Evolutionary conservation across 768 basidiomycete species (phyloP).

Genomic region (Mycena kentingensis): DNA sequence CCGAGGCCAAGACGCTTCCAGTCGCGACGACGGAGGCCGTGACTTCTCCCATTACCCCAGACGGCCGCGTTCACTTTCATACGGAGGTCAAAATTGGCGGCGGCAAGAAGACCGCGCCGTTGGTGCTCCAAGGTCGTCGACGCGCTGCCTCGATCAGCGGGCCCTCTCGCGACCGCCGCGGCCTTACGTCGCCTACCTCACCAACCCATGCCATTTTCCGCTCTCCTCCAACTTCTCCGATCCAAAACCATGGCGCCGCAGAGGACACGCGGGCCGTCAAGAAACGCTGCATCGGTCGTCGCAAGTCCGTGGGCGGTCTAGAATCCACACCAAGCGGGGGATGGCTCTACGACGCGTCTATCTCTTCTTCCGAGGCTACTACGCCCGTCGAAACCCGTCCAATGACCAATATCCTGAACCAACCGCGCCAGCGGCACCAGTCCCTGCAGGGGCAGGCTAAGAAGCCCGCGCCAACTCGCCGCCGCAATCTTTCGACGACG

Average conservation of each 20-base stretch:
- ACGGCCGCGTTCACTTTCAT: conserved; percentile 31
- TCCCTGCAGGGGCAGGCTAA: conserved; percentile 14
- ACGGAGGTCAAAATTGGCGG: conserved; percentile 23
- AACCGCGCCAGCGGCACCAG: conserved; percentile 17
- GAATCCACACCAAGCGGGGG: conserved; percentile 26
- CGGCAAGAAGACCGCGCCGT: conserved; percentile 22
- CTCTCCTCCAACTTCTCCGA: conserved; percentile 8
- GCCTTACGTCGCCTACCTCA: not conserved
- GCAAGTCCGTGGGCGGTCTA: conserved; percentile 44
- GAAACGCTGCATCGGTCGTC: conserved; percentile 56
- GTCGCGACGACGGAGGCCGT: conserved; percentile 20
- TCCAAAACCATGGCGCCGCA: not conserved
- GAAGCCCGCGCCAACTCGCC: not conserved
- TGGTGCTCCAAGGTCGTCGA: conserved; percentile 27
- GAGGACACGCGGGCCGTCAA: conserved; percentile 46
- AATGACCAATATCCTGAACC: not conserved
- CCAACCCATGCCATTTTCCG: conserved; percentile 9
- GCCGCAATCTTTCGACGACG: conserved; percentile 10
- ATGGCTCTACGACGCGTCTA: conserved; percentile 57
- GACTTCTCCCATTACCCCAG: conserved; percentile 10
- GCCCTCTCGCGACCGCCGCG: conserved; percentile 14
- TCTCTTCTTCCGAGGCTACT: conserved; percentile 43
- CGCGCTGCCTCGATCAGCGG: conserved; percentile 37
- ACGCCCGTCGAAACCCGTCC: conserved; percentile 16
- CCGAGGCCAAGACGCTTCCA: not conserved